Evolutionary conservation across 1,284 basidiomycete genomes (phyloP), one percentile per base, ranked within the genome.

Genomic region (Tilletia caries): DNA sequence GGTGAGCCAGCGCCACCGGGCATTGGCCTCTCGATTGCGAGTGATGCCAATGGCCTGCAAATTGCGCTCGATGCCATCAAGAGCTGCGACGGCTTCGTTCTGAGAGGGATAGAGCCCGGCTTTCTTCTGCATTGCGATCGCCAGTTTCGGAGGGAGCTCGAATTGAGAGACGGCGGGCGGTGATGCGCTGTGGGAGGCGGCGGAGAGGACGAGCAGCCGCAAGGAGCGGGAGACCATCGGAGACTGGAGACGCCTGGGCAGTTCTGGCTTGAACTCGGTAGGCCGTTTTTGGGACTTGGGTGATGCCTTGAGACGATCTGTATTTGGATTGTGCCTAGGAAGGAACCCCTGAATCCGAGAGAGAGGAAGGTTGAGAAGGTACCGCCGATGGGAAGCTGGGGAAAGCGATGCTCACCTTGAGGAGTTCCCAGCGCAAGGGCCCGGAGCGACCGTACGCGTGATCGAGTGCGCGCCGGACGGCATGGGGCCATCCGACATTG

Each of bases 401-500:
- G 37, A 25, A 13, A 25, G 10, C 13, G 2, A 1, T 8, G 25
- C 69, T 33, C 44, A 68, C 65, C 37, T 43, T 46, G 3, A 73
- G 34, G n/a, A 68, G 33, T 2, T 54, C 43, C 32, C 68, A 64
- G 13, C 69, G 65, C 13, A 68, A n/a, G 2, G 33, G 15, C 3
- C 71, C 71, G 33, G 69, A 67, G 18, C 71, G 67, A 15, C 50
- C 71, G 48, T 73, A 73, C n/a, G 67, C 69, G 41, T 65, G 46
- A 4, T 73, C 67, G 1, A 73, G 65, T 25, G 71, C 71, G 33
- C 71, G 71, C 15, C 8, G 12, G 3, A 70, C 69, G 2, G 69
- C 71, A 27, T 66, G 69, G 6, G 71, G 69, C 69, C 69, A 73
- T 12, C 71, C 71, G 3, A 65, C 67, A 29, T 70, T 73, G 18